Percentiles rank a stretch among this genome's conserved stretches.
phyloP scores from a whole-genome alignment of 768 basidiomycete species.

The Auriscalpium microsporum region DNA sequence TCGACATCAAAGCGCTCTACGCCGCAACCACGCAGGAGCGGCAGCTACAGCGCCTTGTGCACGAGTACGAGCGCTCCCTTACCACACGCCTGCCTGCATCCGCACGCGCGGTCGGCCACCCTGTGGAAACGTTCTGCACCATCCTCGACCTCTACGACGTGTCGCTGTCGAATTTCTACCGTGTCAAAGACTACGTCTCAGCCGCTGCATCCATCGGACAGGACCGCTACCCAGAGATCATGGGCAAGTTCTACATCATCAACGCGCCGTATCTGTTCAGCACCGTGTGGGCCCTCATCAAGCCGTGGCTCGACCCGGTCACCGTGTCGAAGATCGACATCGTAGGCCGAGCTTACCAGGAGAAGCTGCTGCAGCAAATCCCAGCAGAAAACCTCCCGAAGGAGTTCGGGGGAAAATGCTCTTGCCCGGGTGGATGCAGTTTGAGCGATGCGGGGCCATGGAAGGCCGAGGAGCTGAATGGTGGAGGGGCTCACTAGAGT shows the following conservation, averaged over 20 bases:
- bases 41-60: constrained; percentile 80
- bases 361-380: constrained; percentile 74
- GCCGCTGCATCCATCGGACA: constrained; percentile 74
- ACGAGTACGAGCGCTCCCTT: constrained; percentile 89
- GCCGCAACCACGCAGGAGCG: constrained; percentile 77
- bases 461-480: constrained; percentile 34
- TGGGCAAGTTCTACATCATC: constrained; percentile 99
- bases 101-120: constrained; percentile 62
- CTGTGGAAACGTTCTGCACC: constrained; percentile 95
- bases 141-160: constrained; percentile 84
- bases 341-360: constrained; percentile 66
- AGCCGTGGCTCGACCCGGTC: constrained; percentile 90
- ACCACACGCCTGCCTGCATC: constrained; percentile 75
- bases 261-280: constrained; percentile 93
- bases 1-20: constrained; percentile 83
- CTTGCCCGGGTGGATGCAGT: constrained; percentile 74
- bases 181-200: constrained; percentile 87
- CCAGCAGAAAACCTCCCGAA: constrained; percentile 73
- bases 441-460: constrained; percentile 90
- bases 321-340: constrained; percentile 95
- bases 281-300: constrained; percentile 82
- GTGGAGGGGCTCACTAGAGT: neutral
- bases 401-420: constrained; percentile 78
- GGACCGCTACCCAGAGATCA: constrained; percentile 84
- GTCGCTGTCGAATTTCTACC: constrained; percentile 70